Evolutionary conservation across 1,139 yeast species (phyloP), one percentile per base, ranked within the genome.

Genomic region (Candida anutae): DNA sequence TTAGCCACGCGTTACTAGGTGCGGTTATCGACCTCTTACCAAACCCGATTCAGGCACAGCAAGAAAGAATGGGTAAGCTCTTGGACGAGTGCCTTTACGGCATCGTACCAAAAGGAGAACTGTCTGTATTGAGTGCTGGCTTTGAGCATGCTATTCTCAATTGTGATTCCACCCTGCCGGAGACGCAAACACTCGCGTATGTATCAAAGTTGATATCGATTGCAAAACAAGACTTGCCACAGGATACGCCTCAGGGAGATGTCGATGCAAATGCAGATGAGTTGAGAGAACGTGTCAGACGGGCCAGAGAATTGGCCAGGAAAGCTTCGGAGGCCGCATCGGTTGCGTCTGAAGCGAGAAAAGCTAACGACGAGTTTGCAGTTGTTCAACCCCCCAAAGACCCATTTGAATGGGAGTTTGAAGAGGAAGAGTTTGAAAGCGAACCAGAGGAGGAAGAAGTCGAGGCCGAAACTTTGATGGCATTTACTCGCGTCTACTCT

Each of bases 201-300:
- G 85, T 90, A 1, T 85, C 97, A 1, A 93, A 93, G 44, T 81
- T 90, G 58, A 55, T 90, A 3, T 84, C 96, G 0, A 69, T 90
- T 13, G 94, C 95, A 1, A 77, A 75, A 30, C 73, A 67, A 15
- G 96, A 88, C 33, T 55, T 88, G 20, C 96, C 96, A 1, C 64
- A 62, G 37, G 77, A 74, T 32, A 34, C 58, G 1, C 27, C 30
- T 4, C 27, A 52, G 15, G 12, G 6, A 6, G 19, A 10, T 17
- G 42, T 53, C 2, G 57, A 48, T 3, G 42, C 72, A 28, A 51
- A 74, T 0, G 58, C 69, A 3, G 83, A 76, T 31, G 87, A 82
- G 41, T 58, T 81, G 27, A 59, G 72, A 34, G 87, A 81, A 42
- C 65, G 81, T 35, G 77, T 81, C 21, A 67, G 78, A 40, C 58